These are phyloP conservation scores for Prillingera fragicola DNA, from an alignment of 1,284 basidiomycete species.

Conservation along the genomic window DNA sequence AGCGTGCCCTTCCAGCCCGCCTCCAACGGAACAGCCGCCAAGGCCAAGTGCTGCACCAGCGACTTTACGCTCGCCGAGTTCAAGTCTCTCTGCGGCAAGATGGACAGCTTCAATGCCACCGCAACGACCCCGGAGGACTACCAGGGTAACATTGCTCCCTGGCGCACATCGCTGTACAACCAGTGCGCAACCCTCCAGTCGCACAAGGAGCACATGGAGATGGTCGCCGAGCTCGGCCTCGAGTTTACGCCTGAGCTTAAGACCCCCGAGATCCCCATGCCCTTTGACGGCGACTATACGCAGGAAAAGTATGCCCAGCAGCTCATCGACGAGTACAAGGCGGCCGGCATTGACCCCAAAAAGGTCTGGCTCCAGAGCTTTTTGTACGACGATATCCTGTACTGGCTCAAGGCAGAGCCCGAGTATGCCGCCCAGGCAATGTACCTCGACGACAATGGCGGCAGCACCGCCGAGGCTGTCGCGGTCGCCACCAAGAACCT, in stretches of 20 bases:
- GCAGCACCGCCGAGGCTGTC: background rate
- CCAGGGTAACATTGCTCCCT: conserved; percentile 7
- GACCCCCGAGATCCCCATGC: conserved; percentile 15
- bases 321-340: conserved; percentile 15
- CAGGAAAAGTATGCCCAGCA: conserved; percentile 18
- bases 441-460: conserved; percentile 15
- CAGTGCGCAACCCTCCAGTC: conserved; percentile 17
- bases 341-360: conserved; percentile 3
- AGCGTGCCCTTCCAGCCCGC: conserved; percentile 16
- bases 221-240: conserved; percentile 15
- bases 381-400: conserved; percentile 15
- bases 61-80: conserved; percentile 21
- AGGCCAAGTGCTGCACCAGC: conserved; percentile 20
- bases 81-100: conserved; percentile 19
- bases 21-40: conserved; percentile 4
- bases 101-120: conserved; percentile 11
- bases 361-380: conserved; percentile 21
- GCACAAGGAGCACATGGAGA: conserved; percentile 17
- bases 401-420: conserved; percentile 15
- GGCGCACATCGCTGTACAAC: conserved; percentile 16
- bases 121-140: conserved; percentile 16
- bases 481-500: conserved; percentile 6
- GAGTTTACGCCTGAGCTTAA: conserved; percentile 21
- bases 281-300: conserved; percentile 19
- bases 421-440: conserved; percentile 16